Evolutionary conservation across 768 basidiomycete genomes (phyloP), one percentile per base, ranked within the genome.

Genomic region (Xerocomus brunneocitrinus): DNA sequence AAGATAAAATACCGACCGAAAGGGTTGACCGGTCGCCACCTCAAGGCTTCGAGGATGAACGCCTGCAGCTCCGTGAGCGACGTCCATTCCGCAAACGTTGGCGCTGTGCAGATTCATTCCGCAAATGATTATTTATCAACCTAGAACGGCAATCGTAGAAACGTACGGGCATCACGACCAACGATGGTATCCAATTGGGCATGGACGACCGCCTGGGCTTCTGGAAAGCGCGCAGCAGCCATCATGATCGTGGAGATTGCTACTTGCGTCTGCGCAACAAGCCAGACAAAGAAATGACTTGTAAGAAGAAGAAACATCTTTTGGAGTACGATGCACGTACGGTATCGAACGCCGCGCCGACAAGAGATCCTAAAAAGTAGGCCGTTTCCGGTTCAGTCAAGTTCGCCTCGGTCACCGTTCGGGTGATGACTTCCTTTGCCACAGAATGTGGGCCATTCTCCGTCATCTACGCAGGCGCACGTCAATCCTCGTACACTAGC

Each of bases 321-420:
- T 19, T 19, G 19, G 13, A 42, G 9, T 5, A 9, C 1, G 7
- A 35, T 22, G 24, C 25, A 53, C 66, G 35, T 44, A 70, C 73
- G 4, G 83, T 83, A 53, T 84, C 83, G 1, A 79, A 77, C 0
- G 83, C 82, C n/a, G 83, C 83, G 22, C 82, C 83, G 39, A 19
- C 19, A 19, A 19, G 19, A 19, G 19, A 19, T 19, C 19, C 19
- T 19, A 19, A 19, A 19, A 19, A 19, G 19, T 19, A 19, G 1
- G 19, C 19, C 19, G 19, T 19, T 19, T 19, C 19, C 1, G 19
- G 19, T 19, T 19, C 19, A 19, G 19, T 19, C 19, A 19, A 19
- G 19, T 19, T 19, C 19, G 19, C 19, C 1, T 19, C 19, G 19
- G 19, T 19, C 19, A 19, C 19, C 19, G 19, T 19, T 19, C 19